phyloP scores from a whole-genome alignment of 75 land plant genomes.

The Pinus albicaulis region DNA sequence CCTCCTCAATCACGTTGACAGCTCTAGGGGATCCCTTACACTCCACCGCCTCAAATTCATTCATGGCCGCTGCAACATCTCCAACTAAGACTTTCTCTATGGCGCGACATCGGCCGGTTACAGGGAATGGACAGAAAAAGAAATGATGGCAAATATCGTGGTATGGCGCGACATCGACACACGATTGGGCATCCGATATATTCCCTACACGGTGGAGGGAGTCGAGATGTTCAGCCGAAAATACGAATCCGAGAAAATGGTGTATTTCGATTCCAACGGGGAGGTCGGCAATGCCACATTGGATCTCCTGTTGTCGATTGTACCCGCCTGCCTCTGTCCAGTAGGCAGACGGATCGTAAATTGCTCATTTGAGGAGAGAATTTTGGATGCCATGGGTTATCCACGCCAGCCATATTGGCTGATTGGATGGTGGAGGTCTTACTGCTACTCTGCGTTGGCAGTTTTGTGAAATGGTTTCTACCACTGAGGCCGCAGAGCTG shows the following conservation, averaged over 20 bases:
- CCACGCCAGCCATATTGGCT: conserved; percentile 22
- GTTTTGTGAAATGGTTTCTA: neutral
- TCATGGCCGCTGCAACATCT: conserved; percentile 12
- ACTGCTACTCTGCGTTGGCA: neutral
- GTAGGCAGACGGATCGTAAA: conserved; percentile 3
- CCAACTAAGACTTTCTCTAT: conserved; percentile 18
- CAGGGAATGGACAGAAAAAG: conserved; percentile 15
- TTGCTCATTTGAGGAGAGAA: conserved; percentile 18
- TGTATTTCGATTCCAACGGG: conserved; percentile 13
- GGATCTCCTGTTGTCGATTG: conserved; percentile 2
- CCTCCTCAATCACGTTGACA: conserved; percentile 22
- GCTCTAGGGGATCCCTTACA: conserved; percentile 20
- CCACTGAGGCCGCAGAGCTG: conserved; percentile 1
- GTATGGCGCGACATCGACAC: conserved; percentile 24
- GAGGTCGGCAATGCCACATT: conserved; percentile 15
- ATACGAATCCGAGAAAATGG: conserved; percentile 21
- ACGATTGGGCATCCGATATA: conserved; percentile 25
- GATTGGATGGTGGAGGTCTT: neutral
- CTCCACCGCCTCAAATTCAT: conserved; percentile 30
- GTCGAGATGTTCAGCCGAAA: conserved; percentile 1
- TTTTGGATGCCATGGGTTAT: conserved; percentile 17
- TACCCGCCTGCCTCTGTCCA: conserved; percentile 3
- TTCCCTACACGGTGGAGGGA: conserved; percentile 17
- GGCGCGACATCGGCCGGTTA: conserved; percentile 17
- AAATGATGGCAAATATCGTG: conserved; percentile 10